Base-by-base conservation (phyloP, 2,329 filamentous ascomycete genomes). In the Alternaria alternata region DNA sequence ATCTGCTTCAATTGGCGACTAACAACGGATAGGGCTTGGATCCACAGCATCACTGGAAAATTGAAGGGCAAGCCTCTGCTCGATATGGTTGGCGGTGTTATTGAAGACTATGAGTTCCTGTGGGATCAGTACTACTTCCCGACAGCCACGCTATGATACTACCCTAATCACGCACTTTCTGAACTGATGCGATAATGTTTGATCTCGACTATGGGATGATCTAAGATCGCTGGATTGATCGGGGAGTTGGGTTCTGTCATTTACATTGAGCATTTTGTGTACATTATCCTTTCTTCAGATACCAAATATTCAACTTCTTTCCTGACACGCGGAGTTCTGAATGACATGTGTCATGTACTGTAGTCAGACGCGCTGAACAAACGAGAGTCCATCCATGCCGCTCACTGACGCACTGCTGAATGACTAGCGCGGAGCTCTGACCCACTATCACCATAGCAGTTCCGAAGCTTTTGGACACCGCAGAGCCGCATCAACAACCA, bases 51-150 rank as follows among this genome's bases (percentile, higher is more conserved):
- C 14, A 89, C 94, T 7, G 83, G 83, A 30, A 90, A 89, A 71
- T 85, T 97, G 66, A 89, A 84, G 74, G 83, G 88, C 67, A 90
- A 89, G 73, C 89, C 91, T 53, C 84, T 97, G 78, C 87, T 96
- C 47, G 89, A 91, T 66, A 87, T 99, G 75, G 84, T 97, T 24
- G 91, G 89, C 8, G 92, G 91, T 58, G 90, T 99, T 46, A 80
- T 98, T 64, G 93, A 97, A 76, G 95, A 99, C 78, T 99, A 99
- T 76, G 92, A 97, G 79, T 98, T 96, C 77, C 84, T 99, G 32
- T 99, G 95, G 95, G 93, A 97, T 80, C 94, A 96, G 71, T 98
- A 97, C 79, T 96, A 98, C 80, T 99, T 98, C 79, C 85, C 87
- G 18, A 90, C 87, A 1, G 84, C 87, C 26, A 89, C 87, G 5